phyloP scores from a whole-genome alignment of 1,284 basidiomycete species.

The Papiliotrema laurentii region DNA sequence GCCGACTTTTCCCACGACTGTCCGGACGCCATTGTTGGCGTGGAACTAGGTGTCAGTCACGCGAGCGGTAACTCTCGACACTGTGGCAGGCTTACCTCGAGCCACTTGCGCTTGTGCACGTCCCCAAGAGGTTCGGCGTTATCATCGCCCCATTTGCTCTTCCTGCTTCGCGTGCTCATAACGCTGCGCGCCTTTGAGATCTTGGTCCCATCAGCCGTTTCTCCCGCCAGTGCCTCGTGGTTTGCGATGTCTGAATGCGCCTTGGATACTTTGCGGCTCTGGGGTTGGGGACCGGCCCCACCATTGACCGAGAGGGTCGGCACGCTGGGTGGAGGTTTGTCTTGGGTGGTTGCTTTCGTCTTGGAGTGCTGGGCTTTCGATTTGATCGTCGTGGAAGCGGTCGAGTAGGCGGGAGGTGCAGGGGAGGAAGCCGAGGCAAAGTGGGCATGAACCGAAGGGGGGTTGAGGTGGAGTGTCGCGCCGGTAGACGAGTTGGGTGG shows the following conservation, averaged over 20 bases:
- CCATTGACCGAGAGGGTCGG: no score
- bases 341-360: constrained; percentile 7
- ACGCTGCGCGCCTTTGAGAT: constrained; percentile 4
- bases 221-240: neutral
- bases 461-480: constrained; percentile 41
- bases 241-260: no score
- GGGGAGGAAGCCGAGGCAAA: constrained; percentile 12
- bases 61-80: no score
- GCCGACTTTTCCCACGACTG: constrained; percentile 85
- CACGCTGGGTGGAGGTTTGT: no score
- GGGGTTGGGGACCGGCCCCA: no score
- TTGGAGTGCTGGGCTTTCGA: constrained; percentile 10
- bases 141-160: constrained; percentile 41
- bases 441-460: constrained; percentile 22
- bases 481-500: constrained; percentile 30
- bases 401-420: constrained; percentile 18
- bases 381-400: constrained; percentile 17
- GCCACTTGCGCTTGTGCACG: constrained; percentile 32
- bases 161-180: constrained; percentile 28
- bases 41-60: constrained; percentile 58
- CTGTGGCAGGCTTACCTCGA: constrained; percentile 27
- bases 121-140: constrained; percentile 42
- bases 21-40: constrained; percentile 84
- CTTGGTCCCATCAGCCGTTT: neutral
- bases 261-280: no score